Conservation (phyloP, 352 stramenopile species). For the Globisporangium solare region DNA sequence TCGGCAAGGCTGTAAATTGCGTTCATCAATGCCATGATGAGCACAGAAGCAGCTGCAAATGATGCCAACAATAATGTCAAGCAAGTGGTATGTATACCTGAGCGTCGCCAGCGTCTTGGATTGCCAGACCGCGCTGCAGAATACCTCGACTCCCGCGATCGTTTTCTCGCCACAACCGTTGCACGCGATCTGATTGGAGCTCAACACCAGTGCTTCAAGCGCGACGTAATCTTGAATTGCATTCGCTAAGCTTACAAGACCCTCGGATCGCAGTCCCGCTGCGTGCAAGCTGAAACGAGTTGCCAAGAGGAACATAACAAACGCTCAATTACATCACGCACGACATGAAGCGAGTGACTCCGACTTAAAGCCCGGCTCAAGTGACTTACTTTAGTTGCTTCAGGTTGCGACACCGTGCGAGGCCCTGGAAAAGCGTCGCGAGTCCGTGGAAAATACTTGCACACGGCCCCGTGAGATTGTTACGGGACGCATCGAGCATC, state of each 20-base stretch:
- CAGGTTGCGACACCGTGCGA: slow-evolving; percentile 46
- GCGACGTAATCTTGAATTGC: slow-evolving; percentile 28
- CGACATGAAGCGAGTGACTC: background rate
- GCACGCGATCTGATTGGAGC: slow-evolving; percentile 34
- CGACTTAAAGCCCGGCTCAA: background rate
- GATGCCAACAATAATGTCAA: too few species aligned
- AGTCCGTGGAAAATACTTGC: slow-evolving; percentile 62
- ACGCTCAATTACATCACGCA: background rate
- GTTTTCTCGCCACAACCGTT: slow-evolving; percentile 61
- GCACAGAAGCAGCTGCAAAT: too few species aligned
- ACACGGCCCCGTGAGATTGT: slow-evolving; percentile 38
- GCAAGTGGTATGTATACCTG: slow-evolving; percentile 3
- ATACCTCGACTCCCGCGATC: slow-evolving; percentile 39
- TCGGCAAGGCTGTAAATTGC: slow-evolving; percentile 25
- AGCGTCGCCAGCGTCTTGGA: slow-evolving; percentile 34
- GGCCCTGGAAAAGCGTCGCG: slow-evolving; percentile 29
- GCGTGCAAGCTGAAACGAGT: slow-evolving; percentile 24
- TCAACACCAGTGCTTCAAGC: slow-evolving; percentile 47
- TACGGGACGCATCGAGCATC: slow-evolving; percentile 45
- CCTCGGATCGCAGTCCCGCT: slow-evolving; percentile 44
- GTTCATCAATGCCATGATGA: too few species aligned
- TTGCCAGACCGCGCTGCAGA: slow-evolving; percentile 54
- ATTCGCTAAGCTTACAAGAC: slow-evolving; percentile 41
- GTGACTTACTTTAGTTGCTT: slow-evolving; percentile 43
- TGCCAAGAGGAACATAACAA: too few species aligned